Conservation (phyloP, 2,329 filamentous ascomycete species). For the Nothophaeocryptopus gaeumannii region DNA sequence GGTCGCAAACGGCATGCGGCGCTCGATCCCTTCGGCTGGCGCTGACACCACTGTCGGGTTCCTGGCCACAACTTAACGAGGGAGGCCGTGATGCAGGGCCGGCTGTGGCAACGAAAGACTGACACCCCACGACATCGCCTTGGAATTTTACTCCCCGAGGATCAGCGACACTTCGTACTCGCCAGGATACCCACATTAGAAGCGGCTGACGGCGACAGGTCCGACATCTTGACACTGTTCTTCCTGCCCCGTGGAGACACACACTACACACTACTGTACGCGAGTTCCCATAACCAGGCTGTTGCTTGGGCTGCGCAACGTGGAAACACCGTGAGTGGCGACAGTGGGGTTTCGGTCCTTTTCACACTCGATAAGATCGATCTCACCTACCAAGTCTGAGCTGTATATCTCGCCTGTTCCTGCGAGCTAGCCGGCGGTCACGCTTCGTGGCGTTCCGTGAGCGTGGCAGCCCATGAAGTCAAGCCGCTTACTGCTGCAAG, state of each 20-base stretch:
- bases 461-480: constrained; percentile 12
- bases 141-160: not conserved
- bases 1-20: too few relatives aligned
- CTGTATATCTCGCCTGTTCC: constrained; percentile 18
- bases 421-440: constrained; percentile 7
- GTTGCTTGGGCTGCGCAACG: not conserved
- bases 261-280: too few relatives aligned
- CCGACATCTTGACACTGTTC: constrained; percentile 1
- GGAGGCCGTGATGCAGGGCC: not conserved
- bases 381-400: not conserved
- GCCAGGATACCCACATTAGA: not conserved
- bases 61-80: too few relatives aligned
- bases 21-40: not conserved
- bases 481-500: constrained; percentile 3
- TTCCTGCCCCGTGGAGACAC: not conserved
- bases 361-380: not conserved
- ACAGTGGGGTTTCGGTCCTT: not conserved
- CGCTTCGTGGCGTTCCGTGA: constrained; percentile 12
- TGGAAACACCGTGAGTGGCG: not conserved
- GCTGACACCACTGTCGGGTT: not conserved
- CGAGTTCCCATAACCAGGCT: constrained; percentile 2
- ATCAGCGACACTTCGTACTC: constrained; percentile 4
- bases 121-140: not conserved
- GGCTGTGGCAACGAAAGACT: not conserved
- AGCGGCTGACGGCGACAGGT: not conserved